Evolutionary conservation across 768 basidiomycete genomes (phyloP), one percentile per base, ranked within the genome.

Genomic region (Hortiboletus flavorubellus): DNA sequence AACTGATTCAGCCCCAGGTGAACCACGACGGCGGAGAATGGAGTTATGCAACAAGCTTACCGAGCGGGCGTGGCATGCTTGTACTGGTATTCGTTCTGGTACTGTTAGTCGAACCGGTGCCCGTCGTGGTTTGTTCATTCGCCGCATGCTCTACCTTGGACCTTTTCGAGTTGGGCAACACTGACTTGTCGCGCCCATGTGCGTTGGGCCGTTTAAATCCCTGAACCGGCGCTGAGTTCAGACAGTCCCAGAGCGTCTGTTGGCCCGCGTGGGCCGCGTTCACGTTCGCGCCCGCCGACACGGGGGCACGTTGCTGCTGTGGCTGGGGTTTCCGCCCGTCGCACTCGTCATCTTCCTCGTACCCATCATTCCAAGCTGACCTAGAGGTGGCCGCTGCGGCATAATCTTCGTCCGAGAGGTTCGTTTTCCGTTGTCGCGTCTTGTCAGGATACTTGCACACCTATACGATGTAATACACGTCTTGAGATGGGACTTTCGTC

Each of bases 391-490:
- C 66, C 0, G 65, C 53, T 4, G 60, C 62, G 4, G 77, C 66
- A 40, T 66, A 59, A 2, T 73, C 76, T 31, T 72, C 66, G 3
- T 72, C 67, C 0, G 83, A 80, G 4, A 91, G 75, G n/a, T 77
- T 78, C 26, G 59, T 64, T 53, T 80, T 78, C 29, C 78, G 77
- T 3, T 67, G 72, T 49, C 68, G 76, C 0, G 82, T 80, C 72
- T 85, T 91, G 23, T 85, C 84, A 0, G 89, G 87, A 58, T 84
- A 83, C 70, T 87, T 90, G 73, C 91, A 93, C 4, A 91, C 78
- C 91, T 92, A 16, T n/a, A 23, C 26, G 26, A 26, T 26, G 26
- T 43, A 12, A 42, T 15, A 12, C 1, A 34, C 2, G 5, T 30
- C 18, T 33, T 23, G 12, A n/a, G 21, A 30, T 2, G 8, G 10